Conservation (phyloP, 306 rosid species). For the Trifolium repens region DNA sequence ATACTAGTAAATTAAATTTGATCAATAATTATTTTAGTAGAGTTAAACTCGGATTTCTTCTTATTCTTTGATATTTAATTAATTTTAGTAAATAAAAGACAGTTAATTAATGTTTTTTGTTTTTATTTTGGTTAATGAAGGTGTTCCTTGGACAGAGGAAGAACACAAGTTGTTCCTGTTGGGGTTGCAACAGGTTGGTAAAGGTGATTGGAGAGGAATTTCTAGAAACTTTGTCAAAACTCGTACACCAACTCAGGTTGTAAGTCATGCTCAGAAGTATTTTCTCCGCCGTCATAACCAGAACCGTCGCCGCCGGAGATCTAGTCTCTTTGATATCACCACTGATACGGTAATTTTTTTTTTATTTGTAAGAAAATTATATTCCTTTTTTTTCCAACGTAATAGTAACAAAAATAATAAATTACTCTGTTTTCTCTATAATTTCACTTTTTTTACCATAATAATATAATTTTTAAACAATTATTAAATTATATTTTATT, state of each 20-base stretch:
- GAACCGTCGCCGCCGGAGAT: constrained; percentile 88
- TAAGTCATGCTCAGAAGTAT: constrained; percentile 95
- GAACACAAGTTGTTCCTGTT: constrained; percentile 76
- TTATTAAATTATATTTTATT: too few relatives aligned
- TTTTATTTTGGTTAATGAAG: constrained; percentile 40
- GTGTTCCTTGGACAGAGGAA: constrained; percentile 93
- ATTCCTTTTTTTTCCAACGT: too few relatives aligned
- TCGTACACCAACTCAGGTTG: constrained; percentile 92
- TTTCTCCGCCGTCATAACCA: constrained; percentile 80
- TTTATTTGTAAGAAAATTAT: neutral
- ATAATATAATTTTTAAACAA: too few relatives aligned
- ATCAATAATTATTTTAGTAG: too few relatives aligned
- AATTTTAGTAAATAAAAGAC: too few relatives aligned
- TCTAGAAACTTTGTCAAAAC: constrained; percentile 91
- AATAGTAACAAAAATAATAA: too few relatives aligned
- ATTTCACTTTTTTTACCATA: too few relatives aligned
- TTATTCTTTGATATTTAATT: too few relatives aligned
- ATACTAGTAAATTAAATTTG: too few relatives aligned
- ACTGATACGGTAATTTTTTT: constrained; percentile 57
- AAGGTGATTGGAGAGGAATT: constrained; percentile 98
- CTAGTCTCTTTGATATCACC: constrained; percentile 92
- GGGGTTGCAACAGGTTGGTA: constrained; percentile 83
- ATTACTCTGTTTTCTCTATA: too few relatives aligned
- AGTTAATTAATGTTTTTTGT: neutral
- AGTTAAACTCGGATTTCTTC: too few relatives aligned